Evolutionary conservation across 106 monocot genomes (phyloP).

Genomic region (Cymbidium sinense): DNA sequence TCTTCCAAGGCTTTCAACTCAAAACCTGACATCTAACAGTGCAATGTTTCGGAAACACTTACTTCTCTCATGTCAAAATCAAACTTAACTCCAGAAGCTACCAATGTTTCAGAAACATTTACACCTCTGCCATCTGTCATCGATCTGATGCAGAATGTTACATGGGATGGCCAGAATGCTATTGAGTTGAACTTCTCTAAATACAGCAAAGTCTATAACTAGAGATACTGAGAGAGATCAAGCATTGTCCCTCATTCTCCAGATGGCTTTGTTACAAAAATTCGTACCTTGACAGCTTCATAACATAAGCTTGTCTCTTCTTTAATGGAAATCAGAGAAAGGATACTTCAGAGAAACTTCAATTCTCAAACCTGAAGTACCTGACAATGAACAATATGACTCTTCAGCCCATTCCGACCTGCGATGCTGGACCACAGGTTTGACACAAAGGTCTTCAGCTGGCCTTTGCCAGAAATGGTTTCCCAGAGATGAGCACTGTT

Average conservation of each 20-base stretch:
- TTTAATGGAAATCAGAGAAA: neutral
- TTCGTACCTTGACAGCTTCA: neutral
- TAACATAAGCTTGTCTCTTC: neutral
- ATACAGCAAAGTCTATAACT: neutral
- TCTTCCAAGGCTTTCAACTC: neutral
- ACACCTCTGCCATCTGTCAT: neutral
- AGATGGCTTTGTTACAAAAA: neutral
- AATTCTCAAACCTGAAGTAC: constrained; percentile 46
- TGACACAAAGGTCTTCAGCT: constrained; percentile 38
- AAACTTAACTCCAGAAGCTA: neutral
- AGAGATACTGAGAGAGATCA: neutral
- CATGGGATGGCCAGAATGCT: neutral
- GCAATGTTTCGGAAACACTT: constrained; percentile 9
- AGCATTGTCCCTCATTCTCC: neutral
- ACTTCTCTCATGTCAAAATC: neutral
- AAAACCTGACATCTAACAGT: neutral
- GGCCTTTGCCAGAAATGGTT: constrained; percentile 37
- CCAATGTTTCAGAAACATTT: constrained; percentile 12
- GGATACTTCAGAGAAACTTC: neutral
- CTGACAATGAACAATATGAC: constrained; percentile 51
- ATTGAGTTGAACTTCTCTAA: neutral
- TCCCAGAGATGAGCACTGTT: constrained; percentile 34
- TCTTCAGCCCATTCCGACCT: constrained; percentile 31
- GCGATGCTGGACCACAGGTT: constrained; percentile 54
- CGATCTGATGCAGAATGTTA: neutral